Conservation (phyloP, 805 yeast species). For the Lipomyces oligophaga region DNA sequence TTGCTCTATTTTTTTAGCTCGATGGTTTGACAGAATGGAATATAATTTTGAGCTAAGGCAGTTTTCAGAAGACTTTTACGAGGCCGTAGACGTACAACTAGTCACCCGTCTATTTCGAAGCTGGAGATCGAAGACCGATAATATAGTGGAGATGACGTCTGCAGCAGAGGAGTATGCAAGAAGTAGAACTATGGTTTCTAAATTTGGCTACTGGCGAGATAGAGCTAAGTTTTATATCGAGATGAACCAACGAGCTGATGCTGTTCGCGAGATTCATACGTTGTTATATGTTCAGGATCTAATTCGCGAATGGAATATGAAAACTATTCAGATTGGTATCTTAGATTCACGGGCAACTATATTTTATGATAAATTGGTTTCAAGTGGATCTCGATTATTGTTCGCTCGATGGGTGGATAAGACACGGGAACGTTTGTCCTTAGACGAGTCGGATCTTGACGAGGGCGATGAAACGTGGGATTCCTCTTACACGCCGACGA, state of each 20-base stretch:
- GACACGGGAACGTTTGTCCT: conserved; percentile 3
- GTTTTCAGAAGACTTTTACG: no score
- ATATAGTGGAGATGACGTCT: background rate
- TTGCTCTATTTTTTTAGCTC: no score
- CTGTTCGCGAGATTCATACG: conserved; percentile 17
- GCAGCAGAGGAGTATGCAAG: conserved; percentile 1
- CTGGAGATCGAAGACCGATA: no score
- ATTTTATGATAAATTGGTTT: conserved; percentile 7
- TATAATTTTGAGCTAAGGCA: no score
- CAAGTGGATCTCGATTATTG: conserved; percentile 3
- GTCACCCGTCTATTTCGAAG: no score
- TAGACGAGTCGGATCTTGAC: conserved; percentile 3
- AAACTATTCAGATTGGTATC: conserved; percentile 18
- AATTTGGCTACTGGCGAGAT: conserved; percentile 3
- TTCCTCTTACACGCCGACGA: background rate
- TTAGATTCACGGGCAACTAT: conserved; percentile 13
- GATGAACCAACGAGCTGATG: conserved; percentile 3
- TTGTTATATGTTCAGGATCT: conserved; percentile 18
- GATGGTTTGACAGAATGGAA: no score
- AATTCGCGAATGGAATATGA: conserved; percentile 21
- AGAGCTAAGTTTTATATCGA: no score
- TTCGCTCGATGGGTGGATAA: conserved; percentile 21
- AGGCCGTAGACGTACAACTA: no score
- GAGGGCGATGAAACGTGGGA: background rate
- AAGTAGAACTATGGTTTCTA: background rate